These are phyloP conservation scores for Hemerocallis citrina DNA, from an alignment of 106 monocot genomes.

Conservation along the genomic window DNA sequence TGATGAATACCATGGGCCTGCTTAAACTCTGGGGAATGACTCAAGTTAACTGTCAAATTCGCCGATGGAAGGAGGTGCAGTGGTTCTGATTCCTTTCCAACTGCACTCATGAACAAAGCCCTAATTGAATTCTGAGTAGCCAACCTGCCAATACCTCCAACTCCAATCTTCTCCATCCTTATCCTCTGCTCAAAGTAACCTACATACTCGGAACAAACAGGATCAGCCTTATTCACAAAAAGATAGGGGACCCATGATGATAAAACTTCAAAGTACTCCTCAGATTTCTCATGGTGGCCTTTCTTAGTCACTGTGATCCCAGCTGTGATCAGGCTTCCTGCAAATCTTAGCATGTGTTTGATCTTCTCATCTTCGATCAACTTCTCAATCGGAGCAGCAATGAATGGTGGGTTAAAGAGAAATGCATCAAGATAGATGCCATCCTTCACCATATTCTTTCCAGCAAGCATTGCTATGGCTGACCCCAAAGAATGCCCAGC, in stretches of 20 bases:
- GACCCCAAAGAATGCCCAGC: slow-evolving; percentile 80
- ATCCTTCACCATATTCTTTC: slow-evolving; percentile 49
- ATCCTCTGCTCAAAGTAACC: slow-evolving; percentile 70
- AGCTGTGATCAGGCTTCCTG: slow-evolving; percentile 61
- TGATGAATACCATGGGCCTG: slow-evolving; percentile 11
- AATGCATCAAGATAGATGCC: slow-evolving; percentile 35
- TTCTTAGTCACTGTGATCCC: slow-evolving; percentile 41
- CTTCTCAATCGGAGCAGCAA: slow-evolving; percentile 56
- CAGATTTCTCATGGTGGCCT: slow-evolving; percentile 3
- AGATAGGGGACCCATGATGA: slow-evolving; percentile 56
- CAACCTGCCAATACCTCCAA: slow-evolving; percentile 44
- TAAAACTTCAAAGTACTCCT: slow-evolving; percentile 30
- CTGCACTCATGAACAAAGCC: slow-evolving; percentile 36
- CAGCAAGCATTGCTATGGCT: slow-evolving; percentile 52
- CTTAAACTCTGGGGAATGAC: slow-evolving; percentile 42
- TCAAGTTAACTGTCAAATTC: slow-evolving; percentile 37
- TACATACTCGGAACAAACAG: slow-evolving; percentile 57
- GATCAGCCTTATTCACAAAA: slow-evolving; percentile 58
- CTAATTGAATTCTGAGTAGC: slow-evolving; percentile 59
- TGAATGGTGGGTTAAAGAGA: slow-evolving; percentile 75
- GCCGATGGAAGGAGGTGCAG: slow-evolving; percentile 77
- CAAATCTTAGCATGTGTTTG: slow-evolving; percentile 45
- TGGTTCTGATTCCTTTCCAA: slow-evolving; percentile 42
- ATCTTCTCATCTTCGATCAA: slow-evolving; percentile 49
- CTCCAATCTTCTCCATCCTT: slow-evolving; percentile 76